These are phyloP conservation scores for Xylaria hypoxylon DNA, from an alignment of 2,329 filamentous ascomycete genomes.

Conservation along the genomic window DNA sequence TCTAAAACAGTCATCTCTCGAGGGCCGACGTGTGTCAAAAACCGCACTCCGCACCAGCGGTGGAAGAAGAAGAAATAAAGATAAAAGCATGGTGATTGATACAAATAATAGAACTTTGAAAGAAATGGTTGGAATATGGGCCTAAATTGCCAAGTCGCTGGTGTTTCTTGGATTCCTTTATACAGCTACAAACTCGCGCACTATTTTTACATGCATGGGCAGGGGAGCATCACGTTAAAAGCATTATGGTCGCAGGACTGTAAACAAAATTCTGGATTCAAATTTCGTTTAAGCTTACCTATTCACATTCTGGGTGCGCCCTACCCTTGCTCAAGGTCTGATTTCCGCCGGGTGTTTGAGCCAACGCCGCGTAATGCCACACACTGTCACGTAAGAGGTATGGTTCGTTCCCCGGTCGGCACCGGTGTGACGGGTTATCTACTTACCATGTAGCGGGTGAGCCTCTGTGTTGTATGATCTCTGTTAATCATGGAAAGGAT, in stretches of 20 bases:
- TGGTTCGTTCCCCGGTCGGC: background rate
- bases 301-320: background rate
- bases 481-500: background rate
- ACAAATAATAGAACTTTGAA: background rate
- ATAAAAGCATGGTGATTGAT: constrained; percentile 1
- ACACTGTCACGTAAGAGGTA: too few species aligned
- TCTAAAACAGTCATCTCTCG: constrained; percentile 11
- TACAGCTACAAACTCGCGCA: background rate
- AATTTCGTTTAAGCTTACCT: background rate
- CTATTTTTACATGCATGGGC: background rate
- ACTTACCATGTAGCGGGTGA: background rate
- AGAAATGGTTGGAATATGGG: background rate
- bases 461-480: background rate
- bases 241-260: background rate
- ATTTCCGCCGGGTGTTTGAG: background rate
- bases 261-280: background rate
- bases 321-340: background rate
- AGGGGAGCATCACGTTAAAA: background rate
- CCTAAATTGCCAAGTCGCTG: too few species aligned
- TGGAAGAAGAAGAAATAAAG: constrained; percentile 1
- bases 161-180: background rate
- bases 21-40: background rate
- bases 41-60: constrained; percentile 12
- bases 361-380: background rate
- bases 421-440: background rate